Percentiles rank a stretch among this genome's conserved stretches.
phyloP scores from a whole-genome alignment of 1,139 yeast species.

The Lodderomyces beijingensis region DNA sequence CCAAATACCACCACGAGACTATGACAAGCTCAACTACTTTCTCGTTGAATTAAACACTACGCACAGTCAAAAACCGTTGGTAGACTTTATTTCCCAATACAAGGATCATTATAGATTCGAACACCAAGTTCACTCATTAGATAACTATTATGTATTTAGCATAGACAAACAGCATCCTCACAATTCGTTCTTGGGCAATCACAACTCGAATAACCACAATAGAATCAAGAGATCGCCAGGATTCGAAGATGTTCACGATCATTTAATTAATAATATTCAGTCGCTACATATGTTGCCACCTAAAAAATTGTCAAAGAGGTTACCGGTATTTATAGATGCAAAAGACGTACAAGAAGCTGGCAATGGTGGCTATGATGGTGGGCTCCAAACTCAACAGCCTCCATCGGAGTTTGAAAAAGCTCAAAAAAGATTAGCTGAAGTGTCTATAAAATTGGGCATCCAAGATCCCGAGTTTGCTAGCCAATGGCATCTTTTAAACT shows the following conservation, averaged over 20 bases:
- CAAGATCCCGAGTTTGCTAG: constrained; percentile 72
- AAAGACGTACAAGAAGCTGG: constrained; percentile 9
- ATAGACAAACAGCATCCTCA: constrained; percentile 34
- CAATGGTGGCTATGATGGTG: neutral
- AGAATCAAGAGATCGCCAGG: constrained; percentile 26
- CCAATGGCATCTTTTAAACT: constrained; percentile 91
- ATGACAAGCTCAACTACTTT: constrained; percentile 45
- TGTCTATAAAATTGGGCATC: constrained; percentile 55
- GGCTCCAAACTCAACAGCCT: neutral
- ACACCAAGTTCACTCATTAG: constrained; percentile 55
- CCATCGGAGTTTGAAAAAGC: constrained; percentile 8
- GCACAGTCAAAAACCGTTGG: constrained; percentile 22
- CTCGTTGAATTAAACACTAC: constrained; percentile 50
- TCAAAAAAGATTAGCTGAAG: constrained; percentile 20
- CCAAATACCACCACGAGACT: constrained; percentile 33
- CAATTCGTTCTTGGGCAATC: constrained; percentile 34
- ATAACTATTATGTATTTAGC: constrained; percentile 61
- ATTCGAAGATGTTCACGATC: constrained; percentile 24
- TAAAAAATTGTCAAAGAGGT: constrained; percentile 42
- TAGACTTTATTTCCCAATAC: constrained; percentile 29
- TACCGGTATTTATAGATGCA: constrained; percentile 30
- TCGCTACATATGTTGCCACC: constrained; percentile 52
- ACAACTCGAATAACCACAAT: constrained; percentile 25
- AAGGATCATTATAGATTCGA: constrained; percentile 43
- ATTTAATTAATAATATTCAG: constrained; percentile 21